Conservation (phyloP, 202 grass and related monocot genomes). For the Miscanthus sacchariflorus region DNA sequence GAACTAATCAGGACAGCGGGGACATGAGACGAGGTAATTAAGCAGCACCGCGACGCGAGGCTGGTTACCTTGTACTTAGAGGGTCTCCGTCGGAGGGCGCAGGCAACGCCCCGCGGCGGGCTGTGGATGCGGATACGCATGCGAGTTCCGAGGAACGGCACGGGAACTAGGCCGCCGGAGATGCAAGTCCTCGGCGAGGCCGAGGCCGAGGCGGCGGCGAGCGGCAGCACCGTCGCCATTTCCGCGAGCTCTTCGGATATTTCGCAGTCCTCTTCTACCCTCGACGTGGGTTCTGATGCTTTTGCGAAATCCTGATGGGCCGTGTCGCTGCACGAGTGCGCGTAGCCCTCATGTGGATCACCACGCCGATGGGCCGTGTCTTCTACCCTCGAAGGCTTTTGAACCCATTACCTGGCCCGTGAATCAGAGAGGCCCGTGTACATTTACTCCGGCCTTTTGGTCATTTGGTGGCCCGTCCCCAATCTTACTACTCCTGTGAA, state of each 20-base stretch:
- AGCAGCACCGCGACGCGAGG: background rate
- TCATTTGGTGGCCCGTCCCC: background rate
- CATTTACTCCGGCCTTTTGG: background rate
- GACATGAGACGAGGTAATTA: background rate
- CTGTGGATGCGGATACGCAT: background rate
- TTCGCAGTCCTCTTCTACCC: constrained; percentile 29
- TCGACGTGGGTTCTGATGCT: background rate
- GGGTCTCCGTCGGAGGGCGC: constrained; percentile 51
- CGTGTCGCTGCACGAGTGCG: background rate
- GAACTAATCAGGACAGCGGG: background rate
- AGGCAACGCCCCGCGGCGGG: constrained; percentile 43
- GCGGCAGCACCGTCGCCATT: constrained; percentile 51
- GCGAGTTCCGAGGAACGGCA: background rate
- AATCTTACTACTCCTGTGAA: no score
- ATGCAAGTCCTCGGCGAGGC: background rate
- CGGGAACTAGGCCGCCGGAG: background rate
- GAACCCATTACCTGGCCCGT: background rate
- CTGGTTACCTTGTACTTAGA: constrained; percentile 63
- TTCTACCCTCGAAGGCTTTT: background rate
- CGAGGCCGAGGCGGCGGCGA: constrained; percentile 14
- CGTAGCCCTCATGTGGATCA: background rate
- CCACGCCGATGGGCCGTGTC: no score
- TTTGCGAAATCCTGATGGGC: background rate
- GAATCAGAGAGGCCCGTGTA: background rate
- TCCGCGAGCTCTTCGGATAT: constrained; percentile 44